Conservation (phyloP, 495 filamentous ascomycete genomes). For the Penicillium lividum region DNA sequence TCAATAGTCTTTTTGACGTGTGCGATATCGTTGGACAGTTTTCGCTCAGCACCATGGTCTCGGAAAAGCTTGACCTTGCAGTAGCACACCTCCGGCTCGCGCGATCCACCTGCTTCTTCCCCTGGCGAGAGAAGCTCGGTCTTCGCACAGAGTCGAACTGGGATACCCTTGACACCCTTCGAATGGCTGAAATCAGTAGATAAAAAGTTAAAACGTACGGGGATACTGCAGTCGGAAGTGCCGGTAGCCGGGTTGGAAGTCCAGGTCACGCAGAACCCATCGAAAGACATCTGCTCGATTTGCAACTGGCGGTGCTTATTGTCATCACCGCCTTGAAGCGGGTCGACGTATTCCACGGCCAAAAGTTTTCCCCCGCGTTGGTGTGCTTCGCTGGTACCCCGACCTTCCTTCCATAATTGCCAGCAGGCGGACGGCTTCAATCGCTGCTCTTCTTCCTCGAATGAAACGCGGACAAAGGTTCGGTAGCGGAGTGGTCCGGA, state of each 20-base stretch:
- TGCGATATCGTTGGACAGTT: slow-evolving; percentile 84
- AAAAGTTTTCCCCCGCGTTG: slow-evolving; percentile 83
- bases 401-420: slow-evolving; percentile 94
- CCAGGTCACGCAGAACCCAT: slow-evolving; percentile 90
- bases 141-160: slow-evolving; percentile 86
- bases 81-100: slow-evolving; percentile 72
- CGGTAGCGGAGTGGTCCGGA: slow-evolving; percentile 63
- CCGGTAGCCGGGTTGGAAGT: slow-evolving; percentile 62
- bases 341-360: slow-evolving; percentile 88
- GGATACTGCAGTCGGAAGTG: slow-evolving; percentile 69
- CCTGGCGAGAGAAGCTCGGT: slow-evolving; percentile 59
- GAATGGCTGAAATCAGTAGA: slow-evolving; percentile 97
- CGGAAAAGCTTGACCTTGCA: slow-evolving; percentile 95
- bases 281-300: slow-evolving; percentile 79
- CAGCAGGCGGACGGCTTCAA: slow-evolving; percentile 78
- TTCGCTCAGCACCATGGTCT: slow-evolving; percentile 91
- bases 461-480: slow-evolving; percentile 85
- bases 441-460: slow-evolving; percentile 88
- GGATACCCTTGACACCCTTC: slow-evolving; percentile 93
- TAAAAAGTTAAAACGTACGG: slow-evolving; percentile 92
- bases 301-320: slow-evolving; percentile 71
- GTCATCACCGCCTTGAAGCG: slow-evolving; percentile 63
- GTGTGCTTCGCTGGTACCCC: slow-evolving; percentile 86
- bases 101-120: slow-evolving; percentile 41
- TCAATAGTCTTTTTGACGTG: slow-evolving; percentile 93